Evolutionary conservation across 352 stramenopile species (phyloP), one percentile per base, ranked within the genome.

Genomic region (Phytophthora agathidicida): DNA sequence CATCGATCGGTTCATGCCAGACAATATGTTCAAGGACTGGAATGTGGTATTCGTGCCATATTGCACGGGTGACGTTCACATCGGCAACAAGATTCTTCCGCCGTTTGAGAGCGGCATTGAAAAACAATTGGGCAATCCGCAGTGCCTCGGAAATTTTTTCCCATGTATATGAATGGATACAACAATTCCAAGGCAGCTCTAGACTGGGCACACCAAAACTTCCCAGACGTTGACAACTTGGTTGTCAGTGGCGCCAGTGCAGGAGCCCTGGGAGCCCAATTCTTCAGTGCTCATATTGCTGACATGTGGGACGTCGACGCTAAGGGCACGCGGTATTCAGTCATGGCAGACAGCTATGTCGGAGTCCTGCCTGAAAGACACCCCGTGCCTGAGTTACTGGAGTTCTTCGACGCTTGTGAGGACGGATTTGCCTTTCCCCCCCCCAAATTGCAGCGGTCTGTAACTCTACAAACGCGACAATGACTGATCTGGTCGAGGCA

Each of bases 21-120:
- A 63, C 41, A 89, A 87, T 49, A 32, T 76, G 24, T 87, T 88
- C 49, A 70, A 71, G 43, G 77, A 87, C 60, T 89, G 77, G 76
- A 83, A 82, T 56, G 75, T 88, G 23, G 75, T 89, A 19, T 72
- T 83, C 63, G 46, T 89, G 14, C 76, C 75, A 24, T 87, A 87
- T 58, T 89, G 80, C 65, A 86, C 76, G 17, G 74, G 76, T 19
- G 74, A 89, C 24, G 56, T 89, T 41, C 77, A 89, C 36, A 26
- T 82, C 0, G 80, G 80, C 45, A 81, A 73, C 55, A 42, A 51
- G 2, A 19, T 70, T 10, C 23, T 47, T 6, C 52, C 31, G 20
- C 3, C 39, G 9, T 58, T 51, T 16, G 56, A 75, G 32, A 67
- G 62, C 27, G 50, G 38, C 20, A 39, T 78, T 14, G 67, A 72